Evolutionary conservation across 2,329 filamentous ascomycete genomes (phyloP), one percentile per base, ranked within the genome.

Genomic region (Sporothrix phasma): DNA sequence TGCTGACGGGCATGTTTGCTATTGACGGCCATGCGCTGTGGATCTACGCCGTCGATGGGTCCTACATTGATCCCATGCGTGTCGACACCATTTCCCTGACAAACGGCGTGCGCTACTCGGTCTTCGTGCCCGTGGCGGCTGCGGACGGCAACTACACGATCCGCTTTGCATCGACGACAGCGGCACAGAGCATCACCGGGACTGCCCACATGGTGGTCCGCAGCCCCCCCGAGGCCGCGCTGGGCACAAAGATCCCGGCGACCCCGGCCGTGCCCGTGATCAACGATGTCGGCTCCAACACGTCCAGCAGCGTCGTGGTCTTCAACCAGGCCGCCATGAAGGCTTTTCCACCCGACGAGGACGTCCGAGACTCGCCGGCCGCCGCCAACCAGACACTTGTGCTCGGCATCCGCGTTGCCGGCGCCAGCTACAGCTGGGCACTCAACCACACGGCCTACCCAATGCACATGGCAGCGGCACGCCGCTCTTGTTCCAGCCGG

Each of bases 131-230:
- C 5, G 26, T 83, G 34, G 34, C 34, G 4, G 72, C 78, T 47
- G 75, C 78, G 46, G 70, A 76, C 0, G 80, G 80, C 0, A 73
- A 80, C 64, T 87, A 83, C 70, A 79, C 78, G 6, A 79, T 86
- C 37, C 82, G 85, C 2, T 74, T 81, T 46, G 78, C 80, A 29
- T 78, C 80, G 17, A 73, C 74, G 15, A 76, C 74, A 34, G 71
- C 76, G 2, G 78, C 80, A 11, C 85, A 88, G 69, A 76, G 86
- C 62, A 76, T 87, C 34, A 76, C 77, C 15, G 83, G 80, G 1
- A 76, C 78, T 19, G 84, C 80, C 0, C 74, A 78, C 8, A 72
- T 88, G 45, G 74, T 75, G 0, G 80, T 80, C 59, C 15, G 53
- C n/a, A 29, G n/a, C n/a, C n/a, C n/a, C n/a, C n/a, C 34, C 34